These are phyloP conservation scores for Dicorynia guianensis DNA, from an alignment of 306 rosid species.

Conservation along the genomic window DNA sequence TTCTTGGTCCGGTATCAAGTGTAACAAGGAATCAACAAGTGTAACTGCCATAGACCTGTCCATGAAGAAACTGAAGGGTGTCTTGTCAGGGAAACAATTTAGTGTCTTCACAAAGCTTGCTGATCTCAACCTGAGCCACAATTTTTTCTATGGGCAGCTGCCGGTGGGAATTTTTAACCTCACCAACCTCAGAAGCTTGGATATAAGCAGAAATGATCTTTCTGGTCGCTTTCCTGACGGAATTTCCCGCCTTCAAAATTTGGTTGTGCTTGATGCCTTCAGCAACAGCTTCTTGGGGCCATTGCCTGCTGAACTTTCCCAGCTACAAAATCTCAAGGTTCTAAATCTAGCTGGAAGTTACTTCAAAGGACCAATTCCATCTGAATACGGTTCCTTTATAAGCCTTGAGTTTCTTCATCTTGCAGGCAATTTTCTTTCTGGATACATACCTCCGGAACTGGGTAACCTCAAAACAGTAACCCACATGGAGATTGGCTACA, in stretches of 20 bases:
- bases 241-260: conserved; percentile 53
- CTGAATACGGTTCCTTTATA: conserved; percentile 77
- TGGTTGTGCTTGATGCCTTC: conserved; percentile 77
- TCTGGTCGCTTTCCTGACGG: conserved; percentile 82
- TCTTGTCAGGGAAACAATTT: conserved; percentile 69
- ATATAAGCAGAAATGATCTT: conserved; percentile 86
- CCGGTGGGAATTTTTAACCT: conserved; percentile 76
- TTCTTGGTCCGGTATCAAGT: conserved; percentile 87
- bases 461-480: conserved; percentile 87
- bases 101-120: conserved; percentile 62
- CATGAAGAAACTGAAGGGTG: conserved; percentile 68
- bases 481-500: conserved; percentile 94
- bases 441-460: conserved; percentile 73
- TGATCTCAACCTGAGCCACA: conserved; percentile 77
- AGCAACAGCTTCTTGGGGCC: conserved; percentile 89
- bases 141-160: conserved; percentile 74
- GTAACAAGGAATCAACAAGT: conserved; percentile 59
- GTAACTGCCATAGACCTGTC: conserved; percentile 80
- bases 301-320: conserved; percentile 70
- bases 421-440: conserved; percentile 82
- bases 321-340: conserved; percentile 60
- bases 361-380: conserved; percentile 86
- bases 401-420: conserved; percentile 85
- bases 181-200: conserved; percentile 66
- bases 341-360: conserved; percentile 92